Evolutionary conservation across 306 rosid genomes (phyloP), one percentile per base, ranked within the genome.

Genomic region (Rubus idaeus): DNA sequence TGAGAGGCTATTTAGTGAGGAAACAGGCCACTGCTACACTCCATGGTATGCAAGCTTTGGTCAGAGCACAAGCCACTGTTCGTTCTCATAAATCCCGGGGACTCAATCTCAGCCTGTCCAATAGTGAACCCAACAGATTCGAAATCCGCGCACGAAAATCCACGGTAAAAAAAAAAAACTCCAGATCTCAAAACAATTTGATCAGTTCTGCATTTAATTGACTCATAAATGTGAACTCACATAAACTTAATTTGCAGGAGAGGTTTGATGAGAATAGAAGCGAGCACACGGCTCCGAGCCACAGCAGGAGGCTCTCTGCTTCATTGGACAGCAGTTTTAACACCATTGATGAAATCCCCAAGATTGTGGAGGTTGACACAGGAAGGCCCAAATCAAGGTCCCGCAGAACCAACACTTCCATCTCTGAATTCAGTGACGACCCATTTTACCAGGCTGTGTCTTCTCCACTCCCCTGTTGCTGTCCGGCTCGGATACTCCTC

Each of bases 1-100:
- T 94, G 18, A 91, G 97, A 85, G 98, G 98, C 7, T 91, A 84
- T 83, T 79, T 94, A 80, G 97, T 91, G 78, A 84, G 98, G 64
- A 91, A 90, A 78, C 93, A 91, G 44, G 96, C 97, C n/a, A 77
- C 94, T 17, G 96, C 87, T 45, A 91, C 98, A 10, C 78, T 94
- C 65, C 88, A 78, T 47, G 47, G 98, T 83, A 94, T 91, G 98
- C 94, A 91, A 75, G 98, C 97, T 71, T 84, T 94, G 39, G 69
- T 91, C 57, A 87, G 97, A 90, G 97, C 96, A 58, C 98, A 94
- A 80, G 89, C 91, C 56, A 88, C 89, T 17, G 87, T 94, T 77
- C 82, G 91, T 20, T 87, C 89, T 56, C 97, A 90, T 42, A 87
- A 88, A 86, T 78, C 82, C 84, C 89, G 85, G 4, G 75, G 74